Evolutionary conservation across 192 early-diverging fungal genomes (phyloP).

Genomic region (Coemansia sp.): DNA sequence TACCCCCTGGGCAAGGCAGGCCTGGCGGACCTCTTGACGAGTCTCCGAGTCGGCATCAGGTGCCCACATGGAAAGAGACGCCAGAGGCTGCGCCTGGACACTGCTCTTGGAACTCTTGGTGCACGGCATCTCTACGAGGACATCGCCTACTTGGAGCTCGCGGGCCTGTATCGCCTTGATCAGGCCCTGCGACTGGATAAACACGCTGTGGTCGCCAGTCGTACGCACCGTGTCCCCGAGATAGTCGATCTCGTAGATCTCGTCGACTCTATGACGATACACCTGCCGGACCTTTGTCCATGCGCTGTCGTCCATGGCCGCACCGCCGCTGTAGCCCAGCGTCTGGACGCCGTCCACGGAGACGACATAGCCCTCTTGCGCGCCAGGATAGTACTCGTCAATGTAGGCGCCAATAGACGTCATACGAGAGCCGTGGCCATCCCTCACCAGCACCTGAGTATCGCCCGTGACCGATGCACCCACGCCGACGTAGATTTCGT

Average conservation of each 20-base stretch:
- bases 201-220: constrained; percentile 49
- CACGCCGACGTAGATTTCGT: constrained; percentile 98
- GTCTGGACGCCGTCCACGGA: constrained; percentile 39
- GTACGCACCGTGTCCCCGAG: constrained; percentile 40
- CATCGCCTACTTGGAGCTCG: constrained; percentile 35
- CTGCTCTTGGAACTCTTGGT: neutral
- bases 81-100: neutral
- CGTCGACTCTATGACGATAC: constrained; percentile 44
- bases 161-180: constrained; percentile 31
- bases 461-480: constrained; percentile 63
- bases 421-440: constrained; percentile 9
- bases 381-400: constrained; percentile 26
- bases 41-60: neutral
- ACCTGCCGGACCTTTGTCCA: constrained; percentile 46
- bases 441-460: constrained; percentile 40
- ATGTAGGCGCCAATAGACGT: constrained; percentile 39
- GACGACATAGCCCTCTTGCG: constrained; percentile 28
- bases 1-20: constrained; percentile 12
- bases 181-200: constrained; percentile 21
- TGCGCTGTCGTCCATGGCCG: constrained; percentile 14
- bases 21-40: constrained; percentile 4
- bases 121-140: constrained; percentile 38
- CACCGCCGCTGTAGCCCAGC: constrained; percentile 33
- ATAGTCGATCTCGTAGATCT: constrained; percentile 40
- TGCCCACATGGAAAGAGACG: constrained; percentile 15